Conservation (phyloP, 345 rosid species). For the Melaleuca quinquenervia region DNA sequence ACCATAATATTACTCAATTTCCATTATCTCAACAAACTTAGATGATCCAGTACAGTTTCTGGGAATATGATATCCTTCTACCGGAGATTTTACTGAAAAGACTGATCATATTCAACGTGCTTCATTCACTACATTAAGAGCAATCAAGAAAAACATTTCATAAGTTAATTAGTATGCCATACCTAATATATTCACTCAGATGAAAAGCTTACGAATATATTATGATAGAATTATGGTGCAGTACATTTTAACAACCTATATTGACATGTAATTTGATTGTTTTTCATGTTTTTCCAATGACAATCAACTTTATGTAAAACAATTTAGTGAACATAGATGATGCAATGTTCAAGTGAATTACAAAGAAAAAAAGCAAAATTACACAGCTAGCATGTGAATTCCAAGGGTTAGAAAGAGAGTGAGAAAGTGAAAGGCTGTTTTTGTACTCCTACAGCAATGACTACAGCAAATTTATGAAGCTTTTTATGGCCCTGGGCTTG, state of each 20-base stretch:
- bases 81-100: background rate
- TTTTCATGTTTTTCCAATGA: background rate
- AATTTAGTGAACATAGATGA: background rate
- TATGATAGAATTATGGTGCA: background rate
- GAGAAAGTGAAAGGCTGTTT: no score
- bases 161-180: background rate
- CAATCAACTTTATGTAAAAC: background rate
- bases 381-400: background rate
- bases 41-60: background rate
- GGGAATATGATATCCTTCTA: background rate
- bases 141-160: background rate
- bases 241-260: background rate
- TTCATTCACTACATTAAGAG: background rate
- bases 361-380: background rate
- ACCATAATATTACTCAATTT: background rate
- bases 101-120: background rate
- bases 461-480: background rate
- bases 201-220: background rate
- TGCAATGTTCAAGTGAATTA: background rate
- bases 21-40: background rate
- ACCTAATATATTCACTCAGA: background rate
- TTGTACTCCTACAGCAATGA: no score
- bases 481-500: background rate
- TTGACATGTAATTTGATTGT: background rate
- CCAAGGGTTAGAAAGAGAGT: no score